Base-by-base conservation (phyloP, 75 land plant genomes). In the Selaginella tamariscina region DNA sequence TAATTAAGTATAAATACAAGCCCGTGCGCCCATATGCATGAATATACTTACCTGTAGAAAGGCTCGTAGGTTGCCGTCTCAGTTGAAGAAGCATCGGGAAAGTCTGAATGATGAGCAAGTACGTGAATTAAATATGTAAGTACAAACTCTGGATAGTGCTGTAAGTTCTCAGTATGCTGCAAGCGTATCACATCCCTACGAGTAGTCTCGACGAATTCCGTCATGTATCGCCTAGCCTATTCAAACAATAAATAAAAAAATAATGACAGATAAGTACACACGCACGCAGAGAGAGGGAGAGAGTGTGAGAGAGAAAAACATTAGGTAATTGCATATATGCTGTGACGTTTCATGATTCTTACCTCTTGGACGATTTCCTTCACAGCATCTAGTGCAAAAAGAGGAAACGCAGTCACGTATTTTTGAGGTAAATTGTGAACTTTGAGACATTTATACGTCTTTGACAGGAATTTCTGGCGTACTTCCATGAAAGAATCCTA, bases 331-430 rank as follows among this genome's bases (percentile, higher is more conserved):
- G 18, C 11, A 20, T 13, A 49, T 20, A 20, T 49, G 54, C 18
- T 13, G 20, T 20, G 22, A 30, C 18, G 1, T 24, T 30, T 22
- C 2, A 22, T 0, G 39, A 21, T 28, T 15, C 70, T 70, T 28
- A 88, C 97, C 78, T 88, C 89, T 68, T 72, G 64, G 2, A 64
- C 30, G 69, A 60, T 67, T 31, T 81, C 84, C 54, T 72, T 68
- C 29, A 60, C 56, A 29, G 81, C 64, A 44, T 63, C 49, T 23
- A 64, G 84, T 54, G 44, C 21, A 21, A 76, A 66, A 20, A 85
- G 68, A 54, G 84, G 65, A 66, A 86, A 80, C 23, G 84, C 86
- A 85, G 88, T 84, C 31, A 88, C 98, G 86, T 89, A 93, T 76
- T 86, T 88, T 22, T 74, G 81, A 74, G 86, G 81, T 29, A 89